Evolutionary conservation across 768 basidiomycete genomes (phyloP), one percentile per base, ranked within the genome.

Genomic region (Kwoniella mangroviensis): DNA sequence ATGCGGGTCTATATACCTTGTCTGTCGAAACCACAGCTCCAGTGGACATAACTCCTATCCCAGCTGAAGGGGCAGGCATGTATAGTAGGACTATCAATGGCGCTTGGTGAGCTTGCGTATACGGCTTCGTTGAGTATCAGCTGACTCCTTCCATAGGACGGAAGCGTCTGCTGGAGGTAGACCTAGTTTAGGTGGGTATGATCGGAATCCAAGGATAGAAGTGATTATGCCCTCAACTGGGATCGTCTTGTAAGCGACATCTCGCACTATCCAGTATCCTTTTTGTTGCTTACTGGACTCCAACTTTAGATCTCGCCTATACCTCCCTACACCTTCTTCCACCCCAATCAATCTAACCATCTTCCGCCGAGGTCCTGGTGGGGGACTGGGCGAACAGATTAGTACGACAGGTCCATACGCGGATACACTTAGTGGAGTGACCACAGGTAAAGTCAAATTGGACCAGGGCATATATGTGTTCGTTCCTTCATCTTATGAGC

Each of bases 31-130:
- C 90, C 66, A 87, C 89, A 0, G 55, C 76, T 0, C 86, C 87
- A 0, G 86, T 94, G 62, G 88, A 89, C 19, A 70, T 97, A 24
- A 84, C 84, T 59, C 73, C 88, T 0, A 90, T 97, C 24, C 88
- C 90, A 0, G 88, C 90, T 67, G 96, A 98, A 84, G 94, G 93
- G 0, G 92, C 94, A 0, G 95, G 94, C 0, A 92, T 97, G 93
- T 96, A 90, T 79, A 84, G 83, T 22, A 90, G 91, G 73, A 78
- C 85, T 0, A 74, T 90, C 2, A 86, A 84, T n/a, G 93, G 92
- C 3, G 83, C 85, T 49, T 98, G 95, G 95, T 92, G 70, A 62
- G 88, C 81, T 15, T 34, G 22, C 10, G 11, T 21, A 34, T 34
- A 4, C 6, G 6, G 34, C 34, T 6, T 34, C 34, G 34, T 34